A percentile compares a stretch with the other conserved stretches of the same genome.
Evolutionary conservation across 192 early-diverging fungal species (phyloP).

Genomic region (Chytriomyces confervae): DNA sequence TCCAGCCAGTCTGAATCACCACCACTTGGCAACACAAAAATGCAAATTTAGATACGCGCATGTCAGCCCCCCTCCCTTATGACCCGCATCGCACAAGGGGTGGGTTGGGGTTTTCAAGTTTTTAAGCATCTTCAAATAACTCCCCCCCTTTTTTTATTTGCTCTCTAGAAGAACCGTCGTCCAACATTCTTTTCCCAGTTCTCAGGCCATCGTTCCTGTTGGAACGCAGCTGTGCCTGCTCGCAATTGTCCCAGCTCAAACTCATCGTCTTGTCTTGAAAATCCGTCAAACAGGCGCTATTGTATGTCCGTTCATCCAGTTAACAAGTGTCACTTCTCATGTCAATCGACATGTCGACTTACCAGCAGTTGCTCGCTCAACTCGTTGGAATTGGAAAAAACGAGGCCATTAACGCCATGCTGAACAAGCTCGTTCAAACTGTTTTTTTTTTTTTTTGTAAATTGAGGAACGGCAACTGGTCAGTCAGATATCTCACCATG

Average conservation of each 20-base stretch:
- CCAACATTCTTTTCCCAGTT: conserved; percentile 37
- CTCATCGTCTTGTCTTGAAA: not conserved
- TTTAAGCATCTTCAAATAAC: too few species aligned
- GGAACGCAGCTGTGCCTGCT: conserved; percentile 32
- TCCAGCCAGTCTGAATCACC: too few species aligned
- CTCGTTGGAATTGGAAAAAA: conserved; percentile 50
- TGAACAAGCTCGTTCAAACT: conserved; percentile 72
- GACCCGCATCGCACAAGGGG: too few species aligned
- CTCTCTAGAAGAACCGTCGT: conserved; percentile 22
- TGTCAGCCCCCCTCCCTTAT: too few species aligned
- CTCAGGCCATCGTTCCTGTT: conserved; percentile 35
- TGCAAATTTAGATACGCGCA: too few species aligned
- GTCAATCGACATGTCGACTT: not conserved
- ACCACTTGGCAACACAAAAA: too few species aligned
- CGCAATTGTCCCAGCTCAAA: conserved; percentile 16
- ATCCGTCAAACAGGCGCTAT: conserved; percentile 6
- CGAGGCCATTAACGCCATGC: conserved; percentile 68
- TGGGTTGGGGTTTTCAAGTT: too few species aligned
- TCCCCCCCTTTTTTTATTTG: not conserved
- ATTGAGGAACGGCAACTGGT: not conserved
- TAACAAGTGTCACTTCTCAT: not conserved
- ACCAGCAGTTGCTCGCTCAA: conserved; percentile 13
- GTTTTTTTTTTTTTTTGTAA: conserved; percentile 7
- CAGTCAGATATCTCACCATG: conserved; percentile 17
- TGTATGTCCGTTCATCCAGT: not conserved